These are phyloP conservation scores for Bonia amplexicaulis DNA, from an alignment of 176 grass and related monocot genomes.

Conservation along the genomic window DNA sequence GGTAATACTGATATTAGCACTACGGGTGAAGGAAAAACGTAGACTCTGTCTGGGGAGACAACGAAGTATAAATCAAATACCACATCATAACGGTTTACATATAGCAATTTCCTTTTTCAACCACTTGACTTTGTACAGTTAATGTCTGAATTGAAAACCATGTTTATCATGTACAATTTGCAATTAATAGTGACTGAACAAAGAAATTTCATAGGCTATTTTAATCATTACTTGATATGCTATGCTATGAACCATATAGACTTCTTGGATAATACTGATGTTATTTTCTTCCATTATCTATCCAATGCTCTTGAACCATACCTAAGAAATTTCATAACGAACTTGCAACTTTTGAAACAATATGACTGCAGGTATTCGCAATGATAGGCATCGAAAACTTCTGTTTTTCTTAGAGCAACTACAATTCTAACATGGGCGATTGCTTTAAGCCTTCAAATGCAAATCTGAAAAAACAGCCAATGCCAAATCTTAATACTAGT, in stretches of 20 bases:
- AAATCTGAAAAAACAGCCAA: neutral
- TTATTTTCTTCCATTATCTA: neutral
- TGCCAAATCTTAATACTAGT: neutral
- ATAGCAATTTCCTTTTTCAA: neutral
- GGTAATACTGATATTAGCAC: neutral
- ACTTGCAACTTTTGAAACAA: neutral
- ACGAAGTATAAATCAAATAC: neutral
- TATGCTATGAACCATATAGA: neutral
- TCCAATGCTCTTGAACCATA: neutral
- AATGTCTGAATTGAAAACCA: neutral
- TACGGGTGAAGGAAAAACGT: neutral
- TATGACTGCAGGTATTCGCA: neutral
- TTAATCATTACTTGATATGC: neutral
- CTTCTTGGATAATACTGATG: neutral
- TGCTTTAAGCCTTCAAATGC: neutral
- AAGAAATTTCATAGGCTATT: neutral
- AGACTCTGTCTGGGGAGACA: neutral
- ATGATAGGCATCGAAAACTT: neutral
- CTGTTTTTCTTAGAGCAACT: neutral
- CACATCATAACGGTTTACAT: neutral
- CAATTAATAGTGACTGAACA: slow-evolving; percentile 1
- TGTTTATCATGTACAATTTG: neutral
- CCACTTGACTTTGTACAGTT: neutral
- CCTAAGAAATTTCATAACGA: neutral
- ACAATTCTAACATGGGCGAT: neutral